Conservation (phyloP, 2,329 filamentous ascomycete genomes). For the Emergomyces orientalis region DNA sequence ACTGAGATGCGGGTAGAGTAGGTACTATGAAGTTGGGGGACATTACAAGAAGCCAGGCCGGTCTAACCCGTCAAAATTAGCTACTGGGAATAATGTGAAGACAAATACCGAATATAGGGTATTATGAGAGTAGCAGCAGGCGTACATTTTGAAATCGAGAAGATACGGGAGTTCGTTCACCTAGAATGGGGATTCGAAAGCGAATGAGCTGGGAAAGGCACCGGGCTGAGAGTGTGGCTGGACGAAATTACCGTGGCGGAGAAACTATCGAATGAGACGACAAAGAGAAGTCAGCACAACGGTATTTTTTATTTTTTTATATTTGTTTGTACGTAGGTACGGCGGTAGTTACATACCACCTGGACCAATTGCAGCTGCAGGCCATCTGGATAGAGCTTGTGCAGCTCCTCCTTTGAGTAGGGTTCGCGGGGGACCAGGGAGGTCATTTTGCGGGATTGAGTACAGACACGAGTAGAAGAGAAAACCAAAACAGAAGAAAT, state of each 20-base stretch:
- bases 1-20: not conserved
- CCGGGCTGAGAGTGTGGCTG: not conserved
- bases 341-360: too few species aligned
- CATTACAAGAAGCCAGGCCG: constrained; percentile 41
- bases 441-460: constrained; percentile 54
- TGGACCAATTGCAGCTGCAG: constrained; percentile 85
- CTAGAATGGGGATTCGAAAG: constrained; percentile 24
- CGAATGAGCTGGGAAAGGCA: not conserved
- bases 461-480: too few species aligned
- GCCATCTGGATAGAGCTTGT: constrained; percentile 65
- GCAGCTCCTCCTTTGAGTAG: constrained; percentile 73
- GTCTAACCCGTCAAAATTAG: constrained; percentile 31
- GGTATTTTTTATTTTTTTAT: not conserved
- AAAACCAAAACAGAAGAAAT: not conserved
- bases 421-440: constrained; percentile 62
- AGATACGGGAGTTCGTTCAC: constrained; percentile 72
- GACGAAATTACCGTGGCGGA: constrained; percentile 54
- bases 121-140: not conserved
- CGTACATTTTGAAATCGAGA: constrained; percentile 72
- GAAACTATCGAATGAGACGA: constrained; percentile 38
- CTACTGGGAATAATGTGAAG: constrained; percentile 3
- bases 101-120: not conserved
- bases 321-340: not conserved
- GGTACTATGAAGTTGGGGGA: not conserved
- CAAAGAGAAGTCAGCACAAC: not conserved